Evolutionary conservation across 2,329 filamentous ascomycete species (phyloP).

Genomic region (Gaeumannomyces tritici): DNA sequence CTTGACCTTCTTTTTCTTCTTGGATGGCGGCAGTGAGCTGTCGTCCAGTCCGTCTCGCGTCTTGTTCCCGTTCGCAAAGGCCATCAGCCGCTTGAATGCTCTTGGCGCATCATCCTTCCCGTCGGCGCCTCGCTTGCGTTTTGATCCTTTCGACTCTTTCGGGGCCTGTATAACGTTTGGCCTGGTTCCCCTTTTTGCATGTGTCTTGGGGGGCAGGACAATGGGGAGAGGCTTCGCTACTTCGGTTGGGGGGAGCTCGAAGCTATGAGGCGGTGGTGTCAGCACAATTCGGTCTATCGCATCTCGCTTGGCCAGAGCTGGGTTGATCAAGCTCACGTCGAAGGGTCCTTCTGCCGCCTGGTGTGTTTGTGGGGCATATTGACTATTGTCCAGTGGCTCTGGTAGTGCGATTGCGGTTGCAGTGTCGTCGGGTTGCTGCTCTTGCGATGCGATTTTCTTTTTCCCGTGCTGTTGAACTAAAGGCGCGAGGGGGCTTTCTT

Average conservation of each 20-base stretch:
- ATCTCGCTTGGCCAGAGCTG: background rate
- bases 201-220: conserved; percentile 19
- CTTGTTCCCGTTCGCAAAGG: conserved; percentile 53
- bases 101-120: conserved; percentile 73
- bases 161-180: conserved; percentile 17
- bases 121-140: conserved; percentile 34
- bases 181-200: conserved; percentile 18
- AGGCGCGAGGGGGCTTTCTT: background rate
- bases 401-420: too few relatives aligned
- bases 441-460: background rate
- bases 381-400: background rate
- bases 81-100: conserved; percentile 80
- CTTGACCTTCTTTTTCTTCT: conserved; percentile 21
- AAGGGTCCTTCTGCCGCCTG: conserved; percentile 46
- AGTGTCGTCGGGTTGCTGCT: background rate
- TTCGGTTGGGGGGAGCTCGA: conserved; percentile 38
- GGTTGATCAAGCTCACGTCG: conserved; percentile 30
- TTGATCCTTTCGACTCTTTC: conserved; percentile 26
- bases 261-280: conserved; percentile 23
- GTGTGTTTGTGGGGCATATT: conserved; percentile 84
- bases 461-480: background rate
- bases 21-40: conserved; percentile 30
- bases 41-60: conserved; percentile 60
- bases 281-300: background rate
- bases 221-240: conserved; percentile 42